Base-by-base conservation (phyloP, 345 rosid species). In the Eucalyptus erythrocorys region DNA sequence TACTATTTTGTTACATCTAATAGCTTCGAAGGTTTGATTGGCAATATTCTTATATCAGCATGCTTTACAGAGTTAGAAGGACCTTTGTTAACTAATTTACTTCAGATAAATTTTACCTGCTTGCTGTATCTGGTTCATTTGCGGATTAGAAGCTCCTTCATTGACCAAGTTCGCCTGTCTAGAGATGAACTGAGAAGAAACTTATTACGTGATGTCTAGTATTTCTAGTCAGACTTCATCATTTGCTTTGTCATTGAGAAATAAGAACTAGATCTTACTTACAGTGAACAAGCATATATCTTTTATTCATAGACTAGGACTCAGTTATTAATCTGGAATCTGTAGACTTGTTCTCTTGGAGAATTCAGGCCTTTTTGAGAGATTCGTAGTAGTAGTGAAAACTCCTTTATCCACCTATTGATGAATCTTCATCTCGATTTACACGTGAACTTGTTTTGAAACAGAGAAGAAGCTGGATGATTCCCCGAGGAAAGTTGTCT, bases 401-500 rank as follows among this genome's bases (percentile, higher is more conserved):
- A 68, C 61, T 86, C 37, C 40, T 57, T 43, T 26, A 13, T 61
- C 24, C 4, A 9, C 42, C 37, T 87, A 27, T 30, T 51, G 26
- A 43, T 6, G 48, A 22, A 45, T 66, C 40, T 53, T 13, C 88
- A 40, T 64, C 86, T 84, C 82, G 51, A 92, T 87, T 48, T 50
- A 12, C 85, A 43, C 48, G 13, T 87, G 87, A 10, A 59, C 47
- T 57, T 89, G 88, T 90, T 57, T 86, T 89, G 90, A 89, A 88
- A 91, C 99, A 95, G 98, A 95, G 92, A 97, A 96, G 95, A 96
- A 96, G 94, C 92, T 95, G 15, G 97, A 96, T 89, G 93, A 95
- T 87, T 80, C 97, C 86, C 96, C 97, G 27, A 93, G 92, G 93
- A 92, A 94, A 88, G 90, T 93, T 84, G 95, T 95, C 90, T 97